A percentile compares a stretch with the other conserved stretches of the same genome.
phyloP scores from a whole-genome alignment of 306 rosid genomes.

The Datisca glomerata region DNA sequence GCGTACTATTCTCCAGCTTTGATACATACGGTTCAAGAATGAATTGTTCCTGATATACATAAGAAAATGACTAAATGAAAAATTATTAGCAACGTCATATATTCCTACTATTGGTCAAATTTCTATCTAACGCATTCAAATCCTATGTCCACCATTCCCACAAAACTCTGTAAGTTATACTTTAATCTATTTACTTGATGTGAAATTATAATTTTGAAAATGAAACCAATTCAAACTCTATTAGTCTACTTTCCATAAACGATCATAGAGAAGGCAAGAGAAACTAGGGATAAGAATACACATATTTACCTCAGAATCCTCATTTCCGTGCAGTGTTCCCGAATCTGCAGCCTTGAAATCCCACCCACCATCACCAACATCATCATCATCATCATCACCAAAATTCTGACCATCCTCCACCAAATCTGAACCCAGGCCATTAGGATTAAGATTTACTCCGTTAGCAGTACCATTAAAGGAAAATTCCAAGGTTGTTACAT shows the following conservation, averaged over 20 bases:
- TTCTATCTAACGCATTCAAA: too few species aligned
- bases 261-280: too few species aligned
- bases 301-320: constrained; percentile 22
- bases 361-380: constrained; percentile 59
- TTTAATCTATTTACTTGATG: not conserved
- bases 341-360: constrained; percentile 78
- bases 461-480: too few species aligned
- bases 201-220: constrained; percentile 4
- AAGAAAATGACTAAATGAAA: not conserved
- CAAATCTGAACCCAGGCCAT: constrained; percentile 19
- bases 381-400: constrained; percentile 24
- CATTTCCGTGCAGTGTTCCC: constrained; percentile 21
- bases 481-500: too few species aligned
- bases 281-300: not conserved
- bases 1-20: constrained; percentile 11
- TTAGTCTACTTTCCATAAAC: too few species aligned
- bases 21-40: constrained; percentile 16
- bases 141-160: too few species aligned
- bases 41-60: constrained; percentile 17
- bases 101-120: too few species aligned
- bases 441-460: constrained; percentile 13
- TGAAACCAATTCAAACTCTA: not conserved
- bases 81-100: too few species aligned
- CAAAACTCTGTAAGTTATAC: too few species aligned
- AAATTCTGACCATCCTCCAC: constrained; percentile 20